A percentile compares a stretch with the other conserved stretches of the same genome.
These are phyloP conservation scores for Patellifolia procumbens DNA, from an alignment of 179 eudicot species.

Conservation along the genomic window DNA sequence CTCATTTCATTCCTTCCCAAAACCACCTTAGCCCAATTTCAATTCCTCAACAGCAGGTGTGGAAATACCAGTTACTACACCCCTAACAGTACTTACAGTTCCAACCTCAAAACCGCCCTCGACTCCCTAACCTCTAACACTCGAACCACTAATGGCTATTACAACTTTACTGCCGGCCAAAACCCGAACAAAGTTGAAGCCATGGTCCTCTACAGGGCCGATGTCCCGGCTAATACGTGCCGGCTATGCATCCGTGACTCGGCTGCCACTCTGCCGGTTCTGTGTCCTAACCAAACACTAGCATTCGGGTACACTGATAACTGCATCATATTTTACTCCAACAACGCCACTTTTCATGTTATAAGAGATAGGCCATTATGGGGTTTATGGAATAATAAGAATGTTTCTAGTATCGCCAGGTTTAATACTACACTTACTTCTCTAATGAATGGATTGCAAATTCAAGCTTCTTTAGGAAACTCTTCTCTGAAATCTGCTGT, in stretches of 20 bases:
- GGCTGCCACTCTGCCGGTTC: not conserved
- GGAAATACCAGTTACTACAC: constrained; percentile 24
- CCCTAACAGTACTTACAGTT: constrained; percentile 26
- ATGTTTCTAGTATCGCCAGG: not conserved
- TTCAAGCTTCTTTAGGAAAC: constrained; percentile 29
- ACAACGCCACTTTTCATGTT: constrained; percentile 13
- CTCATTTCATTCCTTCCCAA: not conserved
- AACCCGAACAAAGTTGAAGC: constrained; percentile 20
- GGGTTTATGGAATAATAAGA: not conserved
- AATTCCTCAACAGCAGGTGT: not conserved
- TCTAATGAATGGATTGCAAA: constrained; percentile 27
- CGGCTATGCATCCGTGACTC: constrained; percentile 19
- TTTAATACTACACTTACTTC: constrained; percentile 19
- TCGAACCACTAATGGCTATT: constrained; percentile 31
- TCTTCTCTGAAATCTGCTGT: constrained; percentile 36
- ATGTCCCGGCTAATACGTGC: constrained; percentile 15
- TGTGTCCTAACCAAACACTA: constrained; percentile 38
- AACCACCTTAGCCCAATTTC: constrained; percentile 6
- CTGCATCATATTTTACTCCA: constrained; percentile 35
- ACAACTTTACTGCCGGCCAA: constrained; percentile 28
- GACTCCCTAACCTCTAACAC: constrained; percentile 26
- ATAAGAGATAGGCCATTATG: not conserved
- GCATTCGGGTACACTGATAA: constrained; percentile 31
- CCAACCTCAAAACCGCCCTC: constrained; percentile 38
- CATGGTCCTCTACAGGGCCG: constrained; percentile 32